phyloP scores from a whole-genome alignment of 2,329 filamentous ascomycete genomes.

The Curvularia hawaiiensis region DNA sequence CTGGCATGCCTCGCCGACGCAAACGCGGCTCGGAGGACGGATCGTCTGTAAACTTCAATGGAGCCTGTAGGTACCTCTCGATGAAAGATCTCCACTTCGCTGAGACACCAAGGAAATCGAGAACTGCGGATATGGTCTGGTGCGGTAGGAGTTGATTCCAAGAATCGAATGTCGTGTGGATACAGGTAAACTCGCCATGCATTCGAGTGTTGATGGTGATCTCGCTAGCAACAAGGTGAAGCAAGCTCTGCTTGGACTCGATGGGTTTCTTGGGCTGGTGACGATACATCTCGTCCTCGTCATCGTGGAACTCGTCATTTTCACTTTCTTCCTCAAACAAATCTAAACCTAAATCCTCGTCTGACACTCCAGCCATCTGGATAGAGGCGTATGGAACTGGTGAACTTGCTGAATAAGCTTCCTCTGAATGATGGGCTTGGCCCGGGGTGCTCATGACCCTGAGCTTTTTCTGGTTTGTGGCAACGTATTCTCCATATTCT shows the following conservation, averaged over 20 bases:
- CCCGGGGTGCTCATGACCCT: not conserved
- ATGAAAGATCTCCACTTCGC: constrained; percentile 53
- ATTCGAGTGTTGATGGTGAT: constrained; percentile 40
- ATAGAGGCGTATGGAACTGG: too few relatives aligned
- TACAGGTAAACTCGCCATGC: constrained; percentile 37
- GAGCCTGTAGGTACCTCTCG: constrained; percentile 52
- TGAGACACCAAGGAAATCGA: constrained; percentile 54
- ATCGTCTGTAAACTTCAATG: constrained; percentile 51
- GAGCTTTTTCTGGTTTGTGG: too few relatives aligned
- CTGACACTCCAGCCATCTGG: too few relatives aligned
- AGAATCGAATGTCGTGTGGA: constrained; percentile 40
- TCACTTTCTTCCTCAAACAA: constrained; percentile 6
- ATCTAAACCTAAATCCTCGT: not conserved
- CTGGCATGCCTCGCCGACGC: constrained; percentile 53
- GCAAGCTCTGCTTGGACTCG: constrained; percentile 37
- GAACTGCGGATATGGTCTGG: constrained; percentile 50
- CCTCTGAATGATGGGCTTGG: not conserved
- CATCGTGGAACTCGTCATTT: not conserved
- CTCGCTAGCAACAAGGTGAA: constrained; percentile 40
- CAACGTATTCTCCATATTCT: constrained; percentile 23
- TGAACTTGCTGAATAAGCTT: too few relatives aligned
- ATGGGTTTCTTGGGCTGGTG: constrained; percentile 32
- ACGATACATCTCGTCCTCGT: constrained; percentile 2
- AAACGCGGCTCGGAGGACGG: constrained; percentile 43
- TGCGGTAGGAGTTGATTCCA: constrained; percentile 50